A percentile compares a stretch with the other conserved stretches of the same genome.
Evolutionary conservation across 1,284 basidiomycete genomes (phyloP).

Genomic region (Sporisorium graminicola): DNA sequence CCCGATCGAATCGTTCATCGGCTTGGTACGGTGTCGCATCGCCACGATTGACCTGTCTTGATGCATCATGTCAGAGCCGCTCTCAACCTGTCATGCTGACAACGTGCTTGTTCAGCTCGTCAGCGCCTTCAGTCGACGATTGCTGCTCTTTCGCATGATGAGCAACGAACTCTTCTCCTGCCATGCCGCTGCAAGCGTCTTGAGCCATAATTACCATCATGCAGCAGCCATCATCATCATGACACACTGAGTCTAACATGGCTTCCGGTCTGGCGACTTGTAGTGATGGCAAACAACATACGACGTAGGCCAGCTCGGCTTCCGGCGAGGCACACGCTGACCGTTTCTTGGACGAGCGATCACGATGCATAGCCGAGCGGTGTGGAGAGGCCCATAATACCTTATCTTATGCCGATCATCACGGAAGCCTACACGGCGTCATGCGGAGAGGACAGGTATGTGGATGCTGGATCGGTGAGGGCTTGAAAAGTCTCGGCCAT

Average conservation of each 20-base stretch:
- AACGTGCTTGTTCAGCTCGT: no score
- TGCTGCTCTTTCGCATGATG: no score
- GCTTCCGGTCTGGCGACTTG: not conserved
- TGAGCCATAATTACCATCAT: no score
- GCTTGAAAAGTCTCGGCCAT: conserved; percentile 1
- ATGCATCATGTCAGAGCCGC: no score
- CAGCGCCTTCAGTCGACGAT: no score
- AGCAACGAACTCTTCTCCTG: no score
- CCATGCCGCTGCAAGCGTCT: no score
- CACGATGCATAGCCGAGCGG: conserved; percentile 8
- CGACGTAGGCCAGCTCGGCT: not conserved
- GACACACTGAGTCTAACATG: no score
- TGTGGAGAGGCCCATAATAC: not conserved
- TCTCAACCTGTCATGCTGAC: no score
- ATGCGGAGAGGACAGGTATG: not conserved
- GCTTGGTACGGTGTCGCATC: not conserved
- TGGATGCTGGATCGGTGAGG: conserved; percentile 7
- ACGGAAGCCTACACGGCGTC: not conserved
- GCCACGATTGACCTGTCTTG: not conserved
- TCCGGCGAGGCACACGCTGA: not conserved
- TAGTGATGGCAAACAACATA: not conserved
- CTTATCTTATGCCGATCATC: conserved; percentile 7
- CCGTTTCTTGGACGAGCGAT: not conserved
- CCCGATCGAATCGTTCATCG: conserved; percentile 2
- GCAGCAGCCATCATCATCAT: no score